phyloP scores from a whole-genome alignment of 202 grass and related monocot species.

The Setaria italica region DNA sequence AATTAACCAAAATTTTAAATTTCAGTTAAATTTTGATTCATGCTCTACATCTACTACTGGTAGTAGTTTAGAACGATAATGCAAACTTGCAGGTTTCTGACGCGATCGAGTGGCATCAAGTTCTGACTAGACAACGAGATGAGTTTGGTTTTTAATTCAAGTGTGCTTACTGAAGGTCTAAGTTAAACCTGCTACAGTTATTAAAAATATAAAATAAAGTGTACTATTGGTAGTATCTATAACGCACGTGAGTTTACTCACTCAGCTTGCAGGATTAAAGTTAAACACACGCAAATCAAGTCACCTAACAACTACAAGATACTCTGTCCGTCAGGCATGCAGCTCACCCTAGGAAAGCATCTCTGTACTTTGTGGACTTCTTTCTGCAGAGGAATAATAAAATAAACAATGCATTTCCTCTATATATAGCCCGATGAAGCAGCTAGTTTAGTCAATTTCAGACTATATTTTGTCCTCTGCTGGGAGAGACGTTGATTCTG shows the following conservation, averaged over 20 bases:
- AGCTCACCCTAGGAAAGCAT: slow-evolving; percentile 4
- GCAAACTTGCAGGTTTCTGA: too few relatives aligned
- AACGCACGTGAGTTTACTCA: slow-evolving; percentile 7
- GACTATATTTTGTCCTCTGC: not conserved
- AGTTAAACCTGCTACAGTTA: not conserved
- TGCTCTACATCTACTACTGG: too few relatives aligned
- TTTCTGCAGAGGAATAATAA: not conserved
- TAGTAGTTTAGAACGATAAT: too few relatives aligned
- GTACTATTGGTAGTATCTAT: not conserved
- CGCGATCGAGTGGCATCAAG: too few relatives aligned
- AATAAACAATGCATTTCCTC: not conserved
- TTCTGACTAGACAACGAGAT: too few relatives aligned
- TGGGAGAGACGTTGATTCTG: not conserved
- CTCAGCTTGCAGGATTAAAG: slow-evolving; percentile 25
- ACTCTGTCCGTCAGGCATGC: slow-evolving; percentile 4
- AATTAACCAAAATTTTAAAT: too few relatives aligned
- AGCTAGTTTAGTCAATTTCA: not conserved
- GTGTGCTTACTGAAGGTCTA: too few relatives aligned
- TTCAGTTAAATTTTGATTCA: too few relatives aligned
- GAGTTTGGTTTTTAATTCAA: too few relatives aligned
- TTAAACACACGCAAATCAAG: slow-evolving; percentile 15
- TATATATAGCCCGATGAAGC: not conserved
- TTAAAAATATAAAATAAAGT: not conserved
- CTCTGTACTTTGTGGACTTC: not conserved
- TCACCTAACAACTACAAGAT: not conserved